A percentile compares a stretch with the other conserved stretches of the same genome.
Conservation (phyloP, 129 eudicot genomes). For the Flaveria brownii region DNA sequence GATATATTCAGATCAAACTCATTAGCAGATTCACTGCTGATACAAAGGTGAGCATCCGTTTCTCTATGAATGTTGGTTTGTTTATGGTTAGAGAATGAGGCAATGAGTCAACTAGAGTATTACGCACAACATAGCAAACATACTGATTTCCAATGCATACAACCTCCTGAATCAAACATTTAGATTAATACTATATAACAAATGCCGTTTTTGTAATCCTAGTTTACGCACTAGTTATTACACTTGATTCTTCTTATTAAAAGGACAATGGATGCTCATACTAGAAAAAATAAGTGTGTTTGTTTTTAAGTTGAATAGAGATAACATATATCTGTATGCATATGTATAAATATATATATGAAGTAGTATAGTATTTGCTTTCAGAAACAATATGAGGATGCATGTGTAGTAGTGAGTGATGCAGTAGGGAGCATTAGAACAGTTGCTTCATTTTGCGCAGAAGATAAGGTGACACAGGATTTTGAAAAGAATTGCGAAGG, state of each 20-base stretch:
- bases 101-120: no score
- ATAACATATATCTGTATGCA: no score
- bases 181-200: background rate
- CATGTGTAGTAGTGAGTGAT: slow-evolving; percentile 78
- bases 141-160: no score
- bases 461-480: slow-evolving; percentile 64
- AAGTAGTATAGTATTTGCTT: background rate
- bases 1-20: slow-evolving; percentile 57
- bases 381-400: slow-evolving; percentile 69
- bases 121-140: no score
- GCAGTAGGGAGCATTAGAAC: slow-evolving; percentile 91
- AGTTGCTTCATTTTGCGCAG: slow-evolving; percentile 84
- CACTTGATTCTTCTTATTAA: no score
- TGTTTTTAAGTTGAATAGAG: no score
- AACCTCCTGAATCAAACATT: no score
- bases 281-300: no score
- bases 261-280: no score
- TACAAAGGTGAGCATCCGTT: slow-evolving; percentile 55
- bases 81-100: no score
- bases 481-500: slow-evolving; percentile 62
- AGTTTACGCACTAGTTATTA: background rate
- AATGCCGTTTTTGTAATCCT: no score
- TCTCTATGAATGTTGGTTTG: background rate
- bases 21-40: slow-evolving; percentile 66
- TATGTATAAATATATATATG: no score